Conservation (phyloP, 148 eudicot genomes). For the Vaccinium myrtillus region DNA sequence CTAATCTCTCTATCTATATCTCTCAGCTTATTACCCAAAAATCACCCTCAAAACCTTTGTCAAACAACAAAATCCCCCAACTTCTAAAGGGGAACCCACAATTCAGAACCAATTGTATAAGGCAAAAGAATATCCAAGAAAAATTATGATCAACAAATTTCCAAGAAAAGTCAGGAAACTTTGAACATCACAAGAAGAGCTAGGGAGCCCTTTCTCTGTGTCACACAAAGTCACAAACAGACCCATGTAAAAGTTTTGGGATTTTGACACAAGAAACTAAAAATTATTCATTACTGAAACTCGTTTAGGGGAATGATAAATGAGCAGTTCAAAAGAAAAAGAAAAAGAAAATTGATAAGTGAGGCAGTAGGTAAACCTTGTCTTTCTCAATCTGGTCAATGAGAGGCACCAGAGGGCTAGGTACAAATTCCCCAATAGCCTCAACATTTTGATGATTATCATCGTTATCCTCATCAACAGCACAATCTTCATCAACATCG, state of each 20-base stretch:
- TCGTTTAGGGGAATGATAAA: too few species aligned
- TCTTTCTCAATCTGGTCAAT: constrained; percentile 63
- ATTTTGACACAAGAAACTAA: too few species aligned
- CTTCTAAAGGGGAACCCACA: neutral
- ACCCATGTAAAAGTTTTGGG: too few species aligned
- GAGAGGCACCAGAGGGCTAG: constrained; percentile 68
- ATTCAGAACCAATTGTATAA: neutral
- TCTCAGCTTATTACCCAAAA: too few species aligned
- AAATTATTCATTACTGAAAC: too few species aligned
- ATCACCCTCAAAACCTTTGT: neutral
- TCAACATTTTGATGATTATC: constrained; percentile 20
- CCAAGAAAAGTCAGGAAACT: neutral
- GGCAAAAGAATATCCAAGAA: neutral
- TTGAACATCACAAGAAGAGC: too few species aligned
- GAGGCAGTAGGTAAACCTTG: constrained; percentile 35
- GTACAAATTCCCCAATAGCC: constrained; percentile 40
- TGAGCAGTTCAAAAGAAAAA: neutral
- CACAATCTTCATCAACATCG: neutral
- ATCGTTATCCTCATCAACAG: constrained; percentile 12
- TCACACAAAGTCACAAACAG: too few species aligned
- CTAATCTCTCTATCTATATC: too few species aligned
- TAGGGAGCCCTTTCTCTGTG: too few species aligned
- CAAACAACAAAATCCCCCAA: neutral
- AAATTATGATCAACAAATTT: too few species aligned
- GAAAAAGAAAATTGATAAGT: neutral